Percentiles rank a stretch among this genome's conserved stretches.
Conservation (phyloP, 2,329 filamentous ascomycete genomes). For the Penicillium digitatum region DNA sequence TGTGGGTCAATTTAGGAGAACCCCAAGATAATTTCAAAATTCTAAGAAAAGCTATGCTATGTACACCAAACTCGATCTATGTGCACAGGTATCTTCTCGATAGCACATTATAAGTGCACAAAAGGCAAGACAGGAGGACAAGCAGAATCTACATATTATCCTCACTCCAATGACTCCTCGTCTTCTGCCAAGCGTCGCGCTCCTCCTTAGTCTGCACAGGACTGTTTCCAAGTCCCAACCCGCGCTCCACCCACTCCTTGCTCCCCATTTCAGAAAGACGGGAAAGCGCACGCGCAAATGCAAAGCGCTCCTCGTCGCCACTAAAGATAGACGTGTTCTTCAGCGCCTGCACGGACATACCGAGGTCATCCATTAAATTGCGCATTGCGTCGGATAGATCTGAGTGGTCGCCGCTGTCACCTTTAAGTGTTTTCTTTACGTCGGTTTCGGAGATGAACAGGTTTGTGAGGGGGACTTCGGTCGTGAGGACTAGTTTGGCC, state of each 20-base stretch:
- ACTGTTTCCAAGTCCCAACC: slow-evolving; percentile 50
- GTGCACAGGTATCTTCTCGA: slow-evolving; percentile 3
- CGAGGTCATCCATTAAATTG: slow-evolving; percentile 80
- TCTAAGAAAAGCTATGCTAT: not conserved
- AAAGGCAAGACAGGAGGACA: not conserved
- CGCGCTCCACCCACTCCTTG: slow-evolving; percentile 88
- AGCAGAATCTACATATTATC: slow-evolving; percentile 41
- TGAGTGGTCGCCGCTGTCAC: slow-evolving; percentile 46
- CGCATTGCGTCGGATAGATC: slow-evolving; percentile 68
- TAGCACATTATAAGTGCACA: not conserved
- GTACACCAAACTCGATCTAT: slow-evolving; percentile 2
- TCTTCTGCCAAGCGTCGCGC: slow-evolving; percentile 48
- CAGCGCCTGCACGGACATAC: slow-evolving; percentile 76
- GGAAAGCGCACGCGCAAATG: slow-evolving; percentile 83
- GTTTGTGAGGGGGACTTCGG: slow-evolving; percentile 75
- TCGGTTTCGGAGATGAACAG: slow-evolving; percentile 77
- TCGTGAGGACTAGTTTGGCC: slow-evolving; percentile 93
- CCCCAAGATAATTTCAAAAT: not conserved
- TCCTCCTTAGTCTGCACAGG: slow-evolving; percentile 44
- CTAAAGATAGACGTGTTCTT: slow-evolving; percentile 85
- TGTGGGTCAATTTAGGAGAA: no score
- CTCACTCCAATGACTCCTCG: slow-evolving; percentile 49
- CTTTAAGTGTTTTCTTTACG: slow-evolving; percentile 56
- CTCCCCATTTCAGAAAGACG: slow-evolving; percentile 89
- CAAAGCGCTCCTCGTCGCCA: slow-evolving; percentile 94